Percentiles rank a stretch among this genome's conserved stretches.
Conservation (phyloP, 345 rosid genomes). For the Lepidium didymum region DNA sequence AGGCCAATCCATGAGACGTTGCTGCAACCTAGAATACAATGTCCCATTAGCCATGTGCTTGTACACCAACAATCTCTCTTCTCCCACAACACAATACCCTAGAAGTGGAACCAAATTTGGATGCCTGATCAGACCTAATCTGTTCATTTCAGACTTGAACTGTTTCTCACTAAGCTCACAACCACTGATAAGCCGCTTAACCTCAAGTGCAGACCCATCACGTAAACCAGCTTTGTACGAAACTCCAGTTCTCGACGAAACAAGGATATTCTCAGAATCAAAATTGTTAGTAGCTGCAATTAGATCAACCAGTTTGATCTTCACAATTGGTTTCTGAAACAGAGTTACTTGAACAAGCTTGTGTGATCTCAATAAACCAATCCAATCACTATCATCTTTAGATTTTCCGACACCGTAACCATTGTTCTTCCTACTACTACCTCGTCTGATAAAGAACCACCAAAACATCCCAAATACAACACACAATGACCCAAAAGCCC, state of each 20-base stretch:
- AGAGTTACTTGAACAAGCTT: too few species aligned
- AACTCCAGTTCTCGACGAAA: constrained; percentile 44
- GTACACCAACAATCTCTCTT: constrained; percentile 45
- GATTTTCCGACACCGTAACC: too few species aligned
- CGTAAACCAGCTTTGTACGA: constrained; percentile 43
- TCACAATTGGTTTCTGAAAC: too few species aligned
- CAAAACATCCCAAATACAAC: constrained; percentile 45
- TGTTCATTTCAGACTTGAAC: constrained; percentile 49
- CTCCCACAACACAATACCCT: constrained; percentile 50
- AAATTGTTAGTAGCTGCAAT: constrained; percentile 43
- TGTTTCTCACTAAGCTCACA: constrained; percentile 45
- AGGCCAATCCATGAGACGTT: constrained; percentile 41
- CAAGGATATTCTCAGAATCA: constrained; percentile 25
- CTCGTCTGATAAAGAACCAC: constrained; percentile 52
- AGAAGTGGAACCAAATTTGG: constrained; percentile 63
- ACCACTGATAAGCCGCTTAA: constrained; percentile 45
- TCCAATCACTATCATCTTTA: too few species aligned
- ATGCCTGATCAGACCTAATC: constrained; percentile 48
- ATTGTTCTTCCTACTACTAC: too few species aligned
- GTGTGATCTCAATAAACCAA: too few species aligned
- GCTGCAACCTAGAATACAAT: constrained; percentile 34
- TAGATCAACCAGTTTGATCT: too few species aligned
- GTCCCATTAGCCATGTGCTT: constrained; percentile 51
- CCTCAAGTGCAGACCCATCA: constrained; percentile 52
- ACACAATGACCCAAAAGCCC: constrained; percentile 37